A percentile compares a stretch with the other conserved stretches of the same genome.
Conservation (phyloP, 805 yeast species). For the Candida sphagnicola region DNA sequence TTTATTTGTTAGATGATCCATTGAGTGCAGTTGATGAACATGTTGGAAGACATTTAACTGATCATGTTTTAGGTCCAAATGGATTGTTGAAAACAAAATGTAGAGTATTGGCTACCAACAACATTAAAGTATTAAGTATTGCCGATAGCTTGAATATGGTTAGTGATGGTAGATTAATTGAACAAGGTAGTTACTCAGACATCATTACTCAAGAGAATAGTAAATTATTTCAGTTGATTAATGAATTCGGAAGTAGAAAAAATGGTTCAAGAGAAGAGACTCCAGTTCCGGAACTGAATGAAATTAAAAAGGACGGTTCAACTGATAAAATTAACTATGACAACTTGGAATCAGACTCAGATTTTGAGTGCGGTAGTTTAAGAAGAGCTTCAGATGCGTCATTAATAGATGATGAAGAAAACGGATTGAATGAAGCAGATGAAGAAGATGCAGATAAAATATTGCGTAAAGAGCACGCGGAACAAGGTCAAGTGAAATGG, state of each 20-base stretch:
- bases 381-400: slow-evolving; percentile 65
- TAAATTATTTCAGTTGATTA: slow-evolving; percentile 50
- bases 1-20: slow-evolving; percentile 87
- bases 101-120: slow-evolving; percentile 80
- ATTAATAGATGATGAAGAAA: slow-evolving; percentile 34
- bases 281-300: slow-evolving; percentile 10
- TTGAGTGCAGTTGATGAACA: slow-evolving; percentile 97
- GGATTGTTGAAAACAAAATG: slow-evolving; percentile 77
- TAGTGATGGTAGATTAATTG: slow-evolving; percentile 62
- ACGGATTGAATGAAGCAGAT: slow-evolving; percentile 20
- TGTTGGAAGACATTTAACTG: slow-evolving; percentile 82
- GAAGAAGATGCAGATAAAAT: slow-evolving; percentile 33
- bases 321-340: slow-evolving; percentile 13
- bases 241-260: slow-evolving; percentile 55
- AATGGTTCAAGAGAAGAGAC: slow-evolving; percentile 15
- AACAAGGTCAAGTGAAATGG: slow-evolving; percentile 94
- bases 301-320: slow-evolving; percentile 17
- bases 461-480: slow-evolving; percentile 70
- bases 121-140: slow-evolving; percentile 72
- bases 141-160: slow-evolving; percentile 71
- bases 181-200: slow-evolving; percentile 59
- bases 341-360: slow-evolving; percentile 30
- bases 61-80: slow-evolving; percentile 74
- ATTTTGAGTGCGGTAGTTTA: slow-evolving; percentile 33
- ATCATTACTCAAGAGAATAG: slow-evolving; percentile 45